Base-by-base conservation (phyloP, 1,284 basidiomycete species). In the Sporisorium exsertum region DNA sequence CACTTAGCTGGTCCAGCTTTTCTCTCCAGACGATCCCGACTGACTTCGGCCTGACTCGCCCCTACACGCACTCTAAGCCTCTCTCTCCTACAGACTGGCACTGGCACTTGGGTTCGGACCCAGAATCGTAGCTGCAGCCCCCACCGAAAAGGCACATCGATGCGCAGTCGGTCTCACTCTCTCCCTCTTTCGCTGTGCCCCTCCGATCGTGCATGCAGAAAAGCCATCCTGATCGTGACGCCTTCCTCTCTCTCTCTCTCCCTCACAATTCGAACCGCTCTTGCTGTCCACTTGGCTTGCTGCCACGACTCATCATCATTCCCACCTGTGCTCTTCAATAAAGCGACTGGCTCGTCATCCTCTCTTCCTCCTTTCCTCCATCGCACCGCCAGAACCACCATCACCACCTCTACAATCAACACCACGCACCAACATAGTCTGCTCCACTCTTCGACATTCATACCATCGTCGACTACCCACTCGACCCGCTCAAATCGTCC, bases 21-120 rank as follows among this genome's bases (percentile, higher is more conserved):
- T n/a, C 18, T n/a, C 16, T 5, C 5, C 1, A 5, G 26, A 37
- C 51, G 18, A 33, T 40, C 29, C 24, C 20, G 24, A 18, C 9
- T 54, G 35, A 35, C 35, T 5, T 53, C 51, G 51, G 47, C 47
- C 27, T 49, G 22, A 7, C 46, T 29, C 47, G 47, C 27, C n/a
- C n/a, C 35, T 15, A 35, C 3, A 35, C 13, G 13, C 35, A 35
- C 35, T 35, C 13, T 15, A 15, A 35, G 13, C 35, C 35, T 35
- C 13, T 12, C 35, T 35, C 8, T 15, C 35, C 35, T 37, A 3
- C 13, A 10, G 5, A 5, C 29, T 32, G 5, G 29, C 5, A 32
- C 29, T 32, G 5, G 29, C 35, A 35, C 37, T 40, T 40, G 37
- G 18, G 18, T n/a, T n/a, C 2, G 6, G 20, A 37, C 33, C 35